Percentiles rank a stretch among this genome's conserved stretches.
Evolutionary conservation across 331 rosid species (phyloP).

Genomic region (Telfairia occidentalis): DNA sequence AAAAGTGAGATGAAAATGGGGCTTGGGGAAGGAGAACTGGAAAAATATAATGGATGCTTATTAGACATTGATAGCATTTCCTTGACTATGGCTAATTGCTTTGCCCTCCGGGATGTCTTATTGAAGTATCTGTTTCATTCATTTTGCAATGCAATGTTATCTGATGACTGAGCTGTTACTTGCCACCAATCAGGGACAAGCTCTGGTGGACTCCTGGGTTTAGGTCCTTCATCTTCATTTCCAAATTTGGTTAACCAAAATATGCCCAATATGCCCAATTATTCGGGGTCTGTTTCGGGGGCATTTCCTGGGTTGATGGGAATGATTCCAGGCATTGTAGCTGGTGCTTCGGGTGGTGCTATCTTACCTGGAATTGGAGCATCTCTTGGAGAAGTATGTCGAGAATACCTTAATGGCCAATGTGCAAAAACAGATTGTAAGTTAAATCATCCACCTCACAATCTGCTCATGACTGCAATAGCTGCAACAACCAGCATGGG

Average conservation of each 20-base stretch:
- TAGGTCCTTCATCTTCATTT: conserved; percentile 62
- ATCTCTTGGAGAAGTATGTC: conserved; percentile 88
- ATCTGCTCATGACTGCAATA: conserved; percentile 86
- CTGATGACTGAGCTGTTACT: conserved; percentile 12
- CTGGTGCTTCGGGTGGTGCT: conserved; percentile 96
- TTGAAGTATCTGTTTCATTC: not conserved
- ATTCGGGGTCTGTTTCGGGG: conserved; percentile 92
- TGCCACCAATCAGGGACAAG: conserved; percentile 45
- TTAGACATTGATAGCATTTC: not conserved
- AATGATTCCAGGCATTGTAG: conserved; percentile 87
- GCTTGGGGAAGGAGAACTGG: not conserved
- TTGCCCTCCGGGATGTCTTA: not conserved
- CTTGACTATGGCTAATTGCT: not conserved
- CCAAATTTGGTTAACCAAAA: conserved; percentile 88
- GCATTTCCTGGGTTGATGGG: conserved; percentile 94
- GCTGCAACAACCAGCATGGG: conserved; percentile 96
- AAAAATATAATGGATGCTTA: not conserved
- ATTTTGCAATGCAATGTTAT: not conserved
- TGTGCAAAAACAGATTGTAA: conserved; percentile 82
- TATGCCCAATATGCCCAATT: conserved; percentile 99
- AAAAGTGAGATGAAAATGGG: not conserved
- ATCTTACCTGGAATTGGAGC: conserved; percentile 96
- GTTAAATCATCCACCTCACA: conserved; percentile 93
- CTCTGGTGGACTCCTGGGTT: conserved; percentile 71
- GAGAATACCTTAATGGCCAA: conserved; percentile 87